Conservation (phyloP, 2,329 filamentous ascomycete genomes). For the Plectosphaerella plurivora region DNA sequence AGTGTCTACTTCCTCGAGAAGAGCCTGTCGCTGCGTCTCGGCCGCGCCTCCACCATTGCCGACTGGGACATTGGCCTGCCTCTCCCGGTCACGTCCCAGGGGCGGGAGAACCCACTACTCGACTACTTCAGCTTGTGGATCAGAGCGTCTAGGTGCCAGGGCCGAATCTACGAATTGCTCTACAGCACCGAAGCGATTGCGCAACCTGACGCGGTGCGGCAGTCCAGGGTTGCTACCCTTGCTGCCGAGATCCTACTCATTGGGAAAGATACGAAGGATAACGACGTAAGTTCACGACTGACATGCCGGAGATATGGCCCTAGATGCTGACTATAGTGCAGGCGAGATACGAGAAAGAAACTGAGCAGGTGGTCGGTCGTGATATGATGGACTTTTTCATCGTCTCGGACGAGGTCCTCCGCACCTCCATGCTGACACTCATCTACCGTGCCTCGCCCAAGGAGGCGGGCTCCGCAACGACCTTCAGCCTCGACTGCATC, state of each 20-base stretch:
- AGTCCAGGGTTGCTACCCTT: conserved; percentile 24
- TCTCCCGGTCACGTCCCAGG: conserved; percentile 23
- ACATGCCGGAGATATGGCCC: background rate
- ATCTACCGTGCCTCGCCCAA: conserved; percentile 36
- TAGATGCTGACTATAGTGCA: conserved; percentile 15
- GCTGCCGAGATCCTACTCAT: conserved; percentile 25
- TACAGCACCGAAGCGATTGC: conserved; percentile 39
- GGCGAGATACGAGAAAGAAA: conserved; percentile 3
- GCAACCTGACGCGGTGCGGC: conserved; percentile 25
- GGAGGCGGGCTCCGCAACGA: conserved; percentile 18
- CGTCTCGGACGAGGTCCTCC: conserved; percentile 34
- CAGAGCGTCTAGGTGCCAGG: conserved; percentile 47
- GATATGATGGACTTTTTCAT: conserved; percentile 28
- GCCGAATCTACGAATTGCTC: conserved; percentile 50
- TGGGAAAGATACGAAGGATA: conserved; percentile 18
- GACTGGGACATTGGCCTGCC: conserved; percentile 51
- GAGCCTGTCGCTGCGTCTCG: conserved; percentile 49
- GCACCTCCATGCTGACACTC: conserved; percentile 34
- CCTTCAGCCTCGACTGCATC: conserved; percentile 37
- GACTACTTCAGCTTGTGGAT: conserved; percentile 44
- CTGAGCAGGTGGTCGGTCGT: conserved; percentile 15
- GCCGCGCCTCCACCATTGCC: conserved; percentile 46
- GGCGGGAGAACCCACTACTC: conserved; percentile 20
- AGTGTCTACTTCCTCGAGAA: conserved; percentile 52
- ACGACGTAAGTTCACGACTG: conserved; percentile 6